These are phyloP conservation scores for Myriosclerotinia scirpicola DNA, from an alignment of 2,329 filamentous ascomycete genomes.

Conservation along the genomic window DNA sequence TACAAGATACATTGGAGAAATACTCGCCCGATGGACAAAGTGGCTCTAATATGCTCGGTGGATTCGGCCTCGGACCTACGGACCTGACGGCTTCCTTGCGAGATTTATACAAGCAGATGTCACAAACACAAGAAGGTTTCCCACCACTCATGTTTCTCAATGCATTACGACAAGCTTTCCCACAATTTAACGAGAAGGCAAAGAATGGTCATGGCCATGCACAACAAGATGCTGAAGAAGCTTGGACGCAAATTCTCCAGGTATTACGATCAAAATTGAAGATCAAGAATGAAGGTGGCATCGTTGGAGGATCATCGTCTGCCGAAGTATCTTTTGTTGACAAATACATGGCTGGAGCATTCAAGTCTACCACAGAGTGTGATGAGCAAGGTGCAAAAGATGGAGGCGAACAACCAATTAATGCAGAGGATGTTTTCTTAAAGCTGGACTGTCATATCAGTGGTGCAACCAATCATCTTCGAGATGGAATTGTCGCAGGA, in stretches of 20 bases:
- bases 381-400: slow-evolving; percentile 78
- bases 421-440: slow-evolving; percentile 73
- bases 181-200: slow-evolving; percentile 89
- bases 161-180: slow-evolving; percentile 75
- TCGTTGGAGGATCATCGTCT: slow-evolving; percentile 52
- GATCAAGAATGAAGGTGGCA: slow-evolving; percentile 52
- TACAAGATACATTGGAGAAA: slow-evolving; percentile 72
- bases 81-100: slow-evolving; percentile 78
- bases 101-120: slow-evolving; percentile 86
- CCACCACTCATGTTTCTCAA: slow-evolving; percentile 80
- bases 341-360: slow-evolving; percentile 82
- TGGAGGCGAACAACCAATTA: slow-evolving; percentile 67
- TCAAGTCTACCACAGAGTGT: slow-evolving; percentile 76
- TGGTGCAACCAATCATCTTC: slow-evolving; percentile 80
- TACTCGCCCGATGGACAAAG: slow-evolving; percentile 51
- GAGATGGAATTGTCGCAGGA: slow-evolving; percentile 80
- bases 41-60: slow-evolving; percentile 41
- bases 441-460: slow-evolving; percentile 98
- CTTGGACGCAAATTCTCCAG: slow-evolving; percentile 92
- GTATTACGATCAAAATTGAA: slow-evolving; percentile 78
- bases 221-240: slow-evolving; percentile 98
- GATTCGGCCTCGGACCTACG: slow-evolving; percentile 49
- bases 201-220: slow-evolving; percentile 82
- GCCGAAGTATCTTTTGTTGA: slow-evolving; percentile 74
- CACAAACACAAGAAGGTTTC: slow-evolving; percentile 83